phyloP scores from a whole-genome alignment of 768 basidiomycete genomes.

The Bullera alba region DNA sequence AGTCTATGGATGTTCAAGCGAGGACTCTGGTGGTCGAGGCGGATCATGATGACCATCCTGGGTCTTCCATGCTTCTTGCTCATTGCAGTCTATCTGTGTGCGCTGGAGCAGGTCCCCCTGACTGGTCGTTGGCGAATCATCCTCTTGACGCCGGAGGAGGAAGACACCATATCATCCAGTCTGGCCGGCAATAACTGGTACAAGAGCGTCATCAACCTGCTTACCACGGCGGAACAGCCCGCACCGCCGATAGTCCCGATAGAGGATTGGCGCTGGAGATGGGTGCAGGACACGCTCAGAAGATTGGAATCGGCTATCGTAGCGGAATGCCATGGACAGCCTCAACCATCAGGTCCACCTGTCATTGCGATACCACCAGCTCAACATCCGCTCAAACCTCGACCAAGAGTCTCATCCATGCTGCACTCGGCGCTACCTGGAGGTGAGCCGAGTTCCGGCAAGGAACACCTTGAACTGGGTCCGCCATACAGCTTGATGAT shows the following conservation, averaged over 20 bases:
- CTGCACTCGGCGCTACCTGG: constrained; percentile 51
- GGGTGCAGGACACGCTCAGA: constrained; percentile 75
- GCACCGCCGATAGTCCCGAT: constrained; percentile 59
- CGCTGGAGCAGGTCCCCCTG: constrained; percentile 39
- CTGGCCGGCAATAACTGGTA: constrained; percentile 83
- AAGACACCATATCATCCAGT: constrained; percentile 76
- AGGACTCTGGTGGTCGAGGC: constrained; percentile 9
- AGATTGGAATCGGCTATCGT: constrained; percentile 69
- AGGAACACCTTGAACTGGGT: constrained; percentile 52
- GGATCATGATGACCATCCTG: constrained; percentile 20
- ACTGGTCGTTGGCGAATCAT: constrained; percentile 68
- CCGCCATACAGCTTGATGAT: constrained; percentile 85
- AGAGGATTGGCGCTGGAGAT: constrained; percentile 80
- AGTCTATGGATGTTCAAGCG: constrained; percentile 20
- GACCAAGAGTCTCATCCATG: constrained; percentile 68
- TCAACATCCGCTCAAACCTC: constrained; percentile 70
- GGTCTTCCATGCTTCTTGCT: constrained; percentile 32
- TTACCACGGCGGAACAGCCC: constrained; percentile 56
- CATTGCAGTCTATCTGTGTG: constrained; percentile 24
- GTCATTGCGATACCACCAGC: constrained; percentile 69
- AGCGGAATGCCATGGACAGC: constrained; percentile 43
- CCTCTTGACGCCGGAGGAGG: constrained; percentile 83
- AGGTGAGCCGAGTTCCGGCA: constrained; percentile 22
- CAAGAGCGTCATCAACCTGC: constrained; percentile 68
- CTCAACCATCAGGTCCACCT: constrained; percentile 37